Base-by-base conservation (phyloP, 345 rosid species). In the Citrus inodora region DNA sequence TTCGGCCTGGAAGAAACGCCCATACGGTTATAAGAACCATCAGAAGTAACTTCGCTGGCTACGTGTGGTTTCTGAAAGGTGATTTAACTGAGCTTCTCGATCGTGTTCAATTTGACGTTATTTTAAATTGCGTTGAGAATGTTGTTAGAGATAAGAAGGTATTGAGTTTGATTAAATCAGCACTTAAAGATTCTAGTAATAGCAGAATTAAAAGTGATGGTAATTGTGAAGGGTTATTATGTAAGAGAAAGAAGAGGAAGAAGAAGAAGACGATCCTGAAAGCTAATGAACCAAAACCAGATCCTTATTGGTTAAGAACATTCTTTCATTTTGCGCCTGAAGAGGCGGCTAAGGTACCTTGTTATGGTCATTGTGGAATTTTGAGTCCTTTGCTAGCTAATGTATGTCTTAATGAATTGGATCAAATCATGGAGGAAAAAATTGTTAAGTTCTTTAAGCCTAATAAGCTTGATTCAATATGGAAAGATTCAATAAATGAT, bases 361-460 rank as follows among this genome's bases (percentile, higher is more conserved):
- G 84, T 83, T 96, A 92, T 77, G 98, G 99, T 21, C 84, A 75
- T 61, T 89, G 98, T 79, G 99, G 99, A 48, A 90, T 96, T 74
- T 80, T 94, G 80, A 96, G 98, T 87, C 98, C 98, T 53, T 87
- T 96, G 82, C 94, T 96, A 77, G 94, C 91, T 69, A 96, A 96
- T 85, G 83, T 89, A 33, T 92, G 93, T 82, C 90, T 92, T 28
- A 89, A 92, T 87, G 98, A 96, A 83, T 78, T 96, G 79, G 99
- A 96, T 81, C 83, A 90, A 33, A 85, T 81, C 84, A 92, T 92
- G 98, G 98, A 94, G 80, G 83, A 76, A 51, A 91, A 84, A 89
- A 85, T 91, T 70, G 84, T 85, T 33, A 83, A 85, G 80, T 91
- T 86, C 86, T 94, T 96, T 81, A 89, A 81, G 75, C 98, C 99